phyloP scores from a whole-genome alignment of 1,284 basidiomycete species.

The Puccinia coronata region DNA sequence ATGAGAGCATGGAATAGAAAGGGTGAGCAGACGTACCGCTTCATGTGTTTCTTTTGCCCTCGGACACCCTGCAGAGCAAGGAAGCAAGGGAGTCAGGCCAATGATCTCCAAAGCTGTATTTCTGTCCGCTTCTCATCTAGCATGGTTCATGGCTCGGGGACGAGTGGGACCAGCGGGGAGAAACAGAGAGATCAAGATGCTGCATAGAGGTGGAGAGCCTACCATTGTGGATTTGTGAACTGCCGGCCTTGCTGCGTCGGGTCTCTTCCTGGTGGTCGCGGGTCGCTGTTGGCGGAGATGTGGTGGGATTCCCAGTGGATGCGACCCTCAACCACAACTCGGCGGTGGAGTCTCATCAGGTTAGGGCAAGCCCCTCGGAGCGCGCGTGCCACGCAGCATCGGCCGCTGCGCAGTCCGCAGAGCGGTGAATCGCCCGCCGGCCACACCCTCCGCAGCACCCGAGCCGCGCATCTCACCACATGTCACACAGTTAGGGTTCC shows the following conservation, averaged over 20 bases:
- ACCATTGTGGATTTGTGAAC: constrained; percentile 28
- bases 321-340: background rate
- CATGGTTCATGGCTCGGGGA: constrained; percentile 23
- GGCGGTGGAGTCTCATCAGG: background rate
- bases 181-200: constrained; percentile 8
- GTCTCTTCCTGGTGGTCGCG: background rate
- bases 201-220: constrained; percentile 20
- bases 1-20: background rate
- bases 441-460: no score
- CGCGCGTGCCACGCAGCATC: no score
- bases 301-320: background rate
- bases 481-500: background rate
- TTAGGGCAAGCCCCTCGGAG: background rate
- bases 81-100: constrained; percentile 51
- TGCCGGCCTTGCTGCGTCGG: background rate
- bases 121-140: constrained; percentile 32
- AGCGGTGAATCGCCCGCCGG: no score
- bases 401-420: background rate
- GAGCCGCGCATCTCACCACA: background rate
- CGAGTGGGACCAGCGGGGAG: constrained; percentile 25
- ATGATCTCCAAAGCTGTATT: constrained; percentile 50
- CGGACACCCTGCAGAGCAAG: constrained; percentile 58
- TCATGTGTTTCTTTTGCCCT: constrained; percentile 99
- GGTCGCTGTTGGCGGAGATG: background rate
- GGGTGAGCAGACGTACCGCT: constrained; percentile 64